Evolutionary conservation across 2,329 filamentous ascomycete species (phyloP), one percentile per base, ranked within the genome.

Genomic region (Juglanconis juglandina): DNA sequence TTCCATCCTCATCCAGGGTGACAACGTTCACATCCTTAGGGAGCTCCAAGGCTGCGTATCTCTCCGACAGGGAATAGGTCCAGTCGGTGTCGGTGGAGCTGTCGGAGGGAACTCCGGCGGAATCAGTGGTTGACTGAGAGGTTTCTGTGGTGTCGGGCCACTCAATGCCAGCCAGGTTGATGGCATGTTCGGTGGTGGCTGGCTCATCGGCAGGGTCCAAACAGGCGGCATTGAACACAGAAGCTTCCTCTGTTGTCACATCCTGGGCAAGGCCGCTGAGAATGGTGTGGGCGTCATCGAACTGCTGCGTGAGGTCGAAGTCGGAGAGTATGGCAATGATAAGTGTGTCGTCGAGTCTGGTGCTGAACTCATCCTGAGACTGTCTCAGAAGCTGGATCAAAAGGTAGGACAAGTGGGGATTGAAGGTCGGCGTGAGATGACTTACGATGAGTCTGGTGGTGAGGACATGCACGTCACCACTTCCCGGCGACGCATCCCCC

Each of bases 181-280:
- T 68, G 67, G 11, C 24, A 11, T 41, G 33, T 33, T 50, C 30
- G 6, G n/a, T 33, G 5, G 30, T 33, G 13, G 34, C 24, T 32
- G 37, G 48, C 11, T 46, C 46, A 34, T 55, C 58, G 46, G 81
- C 82, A 9, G 46, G 24, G 34, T 86, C 83, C 33, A 88, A 84
- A 3, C 89, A 91, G 37, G 89, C 91, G 0, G 90, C 85, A 66
- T 95, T 91, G 69, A 96, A 96, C 0, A 87, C 87, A 9, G 85
- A 87, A 14, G 86, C 83, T 68, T 95, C 90, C 70, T 95, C 89
- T 1, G 76, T 74, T 0, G 77, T 71, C 0, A 89, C 91, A 60
- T 82, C 77, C 35, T 84, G 77, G 55, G 88, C 89, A 13, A 97
- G 75, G 1, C 75, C 72, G n/a, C 89, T 79, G 1, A 97, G 79